Conservation (phyloP, 2,329 filamentous ascomycete species). For the Colletotrichum kahawae region DNA sequence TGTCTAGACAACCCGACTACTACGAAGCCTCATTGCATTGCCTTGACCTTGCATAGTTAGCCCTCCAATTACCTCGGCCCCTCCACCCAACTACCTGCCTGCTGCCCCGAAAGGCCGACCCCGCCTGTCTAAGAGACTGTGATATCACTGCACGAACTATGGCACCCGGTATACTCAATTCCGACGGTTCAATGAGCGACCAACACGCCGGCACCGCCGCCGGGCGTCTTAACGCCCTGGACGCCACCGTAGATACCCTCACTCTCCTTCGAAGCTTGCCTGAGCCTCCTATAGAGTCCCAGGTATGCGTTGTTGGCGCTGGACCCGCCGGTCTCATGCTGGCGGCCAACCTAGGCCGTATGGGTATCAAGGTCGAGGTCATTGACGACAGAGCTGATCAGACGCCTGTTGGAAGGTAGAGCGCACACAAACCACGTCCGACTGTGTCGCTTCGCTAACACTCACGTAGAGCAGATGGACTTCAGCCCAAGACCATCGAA, state of each 20-base stretch:
- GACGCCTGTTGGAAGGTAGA: conserved; percentile 66
- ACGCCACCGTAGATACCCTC: conserved; percentile 47
- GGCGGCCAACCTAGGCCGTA: conserved; percentile 62
- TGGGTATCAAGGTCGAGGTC: conserved; percentile 68
- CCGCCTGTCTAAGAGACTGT: conserved; percentile 4
- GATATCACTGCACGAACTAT: conserved; percentile 27
- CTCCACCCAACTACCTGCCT: neutral
- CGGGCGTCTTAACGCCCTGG: conserved; percentile 33
- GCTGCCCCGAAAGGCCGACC: neutral
- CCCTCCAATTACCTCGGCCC: neutral
- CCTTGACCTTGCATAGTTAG: conserved; percentile 6
- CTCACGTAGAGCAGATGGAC: conserved; percentile 64
- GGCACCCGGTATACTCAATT: conserved; percentile 38
- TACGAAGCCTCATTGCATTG: neutral
- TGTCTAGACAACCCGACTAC: neutral
- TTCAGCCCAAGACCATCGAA: conserved; percentile 81
- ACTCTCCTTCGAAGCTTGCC: conserved; percentile 54
- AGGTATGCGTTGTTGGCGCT: conserved; percentile 60
- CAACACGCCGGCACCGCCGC: conserved; percentile 17
- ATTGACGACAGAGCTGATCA: conserved; percentile 73
- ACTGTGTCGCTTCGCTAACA: neutral
- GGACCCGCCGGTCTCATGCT: conserved; percentile 63
- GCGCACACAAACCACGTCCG: neutral
- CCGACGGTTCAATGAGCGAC: conserved; percentile 37
- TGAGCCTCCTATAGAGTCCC: conserved; percentile 48